These are phyloP conservation scores for Alternaria brassicae DNA, from an alignment of 2,329 filamentous ascomycete genomes.

Conservation along the genomic window DNA sequence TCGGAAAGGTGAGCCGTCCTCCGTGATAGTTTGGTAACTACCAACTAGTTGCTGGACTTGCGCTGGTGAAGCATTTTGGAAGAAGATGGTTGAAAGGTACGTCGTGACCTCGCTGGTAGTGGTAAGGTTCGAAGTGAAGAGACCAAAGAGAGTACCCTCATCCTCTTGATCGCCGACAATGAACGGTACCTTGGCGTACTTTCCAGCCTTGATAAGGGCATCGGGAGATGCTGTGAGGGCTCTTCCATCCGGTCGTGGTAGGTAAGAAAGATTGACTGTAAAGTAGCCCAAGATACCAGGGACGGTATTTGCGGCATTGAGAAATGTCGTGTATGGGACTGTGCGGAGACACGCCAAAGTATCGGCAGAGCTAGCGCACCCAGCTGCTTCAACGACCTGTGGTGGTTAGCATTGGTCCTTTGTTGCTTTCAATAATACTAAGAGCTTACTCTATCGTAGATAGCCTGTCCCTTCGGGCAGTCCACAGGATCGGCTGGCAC, in stretches of 20 bases:
- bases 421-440: neutral
- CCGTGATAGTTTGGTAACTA: conserved; percentile 66
- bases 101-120: conserved; percentile 64
- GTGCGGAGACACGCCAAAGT: conserved; percentile 59
- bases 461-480: conserved; percentile 67
- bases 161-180: conserved; percentile 80
- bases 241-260: conserved; percentile 74
- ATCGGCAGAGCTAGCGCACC: conserved; percentile 53
- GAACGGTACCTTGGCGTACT: conserved; percentile 66
- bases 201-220: conserved; percentile 58
- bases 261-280: conserved; percentile 73
- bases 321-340: conserved; percentile 56
- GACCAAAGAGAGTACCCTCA: conserved; percentile 76
- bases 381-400: conserved; percentile 55
- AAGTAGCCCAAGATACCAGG: conserved; percentile 72
- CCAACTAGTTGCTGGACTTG: conserved; percentile 65
- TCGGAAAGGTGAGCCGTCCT: conserved; percentile 73
- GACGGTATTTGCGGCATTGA: conserved; percentile 73
- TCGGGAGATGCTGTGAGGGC: conserved; percentile 70
- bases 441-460: conserved; percentile 57
- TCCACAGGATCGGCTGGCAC: conserved; percentile 64
- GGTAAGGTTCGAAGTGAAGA: conserved; percentile 73
- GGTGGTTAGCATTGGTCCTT: conserved; percentile 63
- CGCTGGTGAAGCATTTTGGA: conserved; percentile 61
- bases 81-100: conserved; percentile 70